A percentile compares a stretch with the other conserved stretches of the same genome.
phyloP scores from a whole-genome alignment of 2,329 filamentous ascomycete genomes.

The Aspergillus quadricinctus region DNA sequence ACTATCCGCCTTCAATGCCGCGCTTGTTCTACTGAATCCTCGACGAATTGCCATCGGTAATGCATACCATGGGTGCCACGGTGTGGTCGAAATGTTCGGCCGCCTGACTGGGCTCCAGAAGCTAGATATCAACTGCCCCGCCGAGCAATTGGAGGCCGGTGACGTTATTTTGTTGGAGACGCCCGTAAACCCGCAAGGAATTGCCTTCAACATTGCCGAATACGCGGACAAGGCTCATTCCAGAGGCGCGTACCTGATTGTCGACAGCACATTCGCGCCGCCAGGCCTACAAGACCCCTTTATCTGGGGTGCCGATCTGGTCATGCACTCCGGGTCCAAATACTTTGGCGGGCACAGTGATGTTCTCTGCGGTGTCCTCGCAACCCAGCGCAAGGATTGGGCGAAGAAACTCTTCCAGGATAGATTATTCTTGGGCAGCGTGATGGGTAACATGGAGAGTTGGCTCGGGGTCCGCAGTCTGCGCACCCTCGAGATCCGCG shows the following conservation, averaged over 20 bases:
- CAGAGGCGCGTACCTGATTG: slow-evolving; percentile 69
- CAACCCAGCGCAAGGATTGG: slow-evolving; percentile 59
- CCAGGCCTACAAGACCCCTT: slow-evolving; percentile 88
- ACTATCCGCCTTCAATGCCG: slow-evolving; percentile 80
- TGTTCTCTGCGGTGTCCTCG: slow-evolving; percentile 81
- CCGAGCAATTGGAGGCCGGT: slow-evolving; percentile 64
- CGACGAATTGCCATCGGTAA: slow-evolving; percentile 74
- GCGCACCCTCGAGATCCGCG: slow-evolving; percentile 78
- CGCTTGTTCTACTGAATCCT: slow-evolving; percentile 80
- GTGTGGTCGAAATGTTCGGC: slow-evolving; percentile 68
- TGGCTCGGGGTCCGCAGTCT: slow-evolving; percentile 88
- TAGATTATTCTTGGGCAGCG: slow-evolving; percentile 70
- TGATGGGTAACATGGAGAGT: slow-evolving; percentile 84
- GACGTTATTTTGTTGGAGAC: slow-evolving; percentile 92
- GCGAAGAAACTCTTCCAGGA: slow-evolving; percentile 60
- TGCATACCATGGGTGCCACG: slow-evolving; percentile 93
- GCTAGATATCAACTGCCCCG: slow-evolving; percentile 65
- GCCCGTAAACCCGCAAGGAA: slow-evolving; percentile 84
- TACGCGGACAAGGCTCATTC: slow-evolving; percentile 70
- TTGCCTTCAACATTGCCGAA: slow-evolving; percentile 65
- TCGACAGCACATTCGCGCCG: slow-evolving; percentile 90
- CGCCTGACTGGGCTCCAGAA: slow-evolving; percentile 72
- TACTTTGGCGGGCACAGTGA: slow-evolving; percentile 96
- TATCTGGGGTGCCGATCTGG: slow-evolving; percentile 70
- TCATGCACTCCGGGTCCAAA: slow-evolving; percentile 94